Percentiles rank a stretch among this genome's conserved stretches.
phyloP scores from a whole-genome alignment of 2,329 filamentous ascomycete species.

The Stagonosporopsis vannaccii region DNA sequence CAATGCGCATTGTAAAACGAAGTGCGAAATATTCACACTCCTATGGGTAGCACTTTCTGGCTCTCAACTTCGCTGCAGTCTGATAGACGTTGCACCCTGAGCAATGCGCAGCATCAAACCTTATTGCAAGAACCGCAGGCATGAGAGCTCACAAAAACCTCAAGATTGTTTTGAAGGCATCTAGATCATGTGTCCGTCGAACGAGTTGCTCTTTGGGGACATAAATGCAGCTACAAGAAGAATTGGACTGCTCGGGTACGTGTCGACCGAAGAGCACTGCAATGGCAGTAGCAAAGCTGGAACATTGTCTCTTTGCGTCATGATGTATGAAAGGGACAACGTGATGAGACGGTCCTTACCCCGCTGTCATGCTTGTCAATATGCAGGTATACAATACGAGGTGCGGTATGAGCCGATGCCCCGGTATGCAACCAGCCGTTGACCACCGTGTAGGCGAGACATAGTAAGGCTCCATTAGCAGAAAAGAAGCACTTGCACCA shows the following conservation, averaged over 20 bases:
- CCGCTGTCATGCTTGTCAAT: slow-evolving; percentile 6
- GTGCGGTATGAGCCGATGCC: not conserved
- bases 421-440: not conserved
- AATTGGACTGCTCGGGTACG: not conserved
- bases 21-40: not conserved
- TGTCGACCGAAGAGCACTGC: not conserved
- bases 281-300: not conserved
- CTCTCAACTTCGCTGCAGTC: not conserved
- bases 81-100: not conserved
- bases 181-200: not conserved
- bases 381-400: not conserved
- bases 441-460: not conserved
- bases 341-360: not conserved
- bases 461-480: not conserved
- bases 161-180: not conserved
- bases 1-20: slow-evolving; percentile 6
- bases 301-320: not conserved
- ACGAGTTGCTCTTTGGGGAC: not conserved
- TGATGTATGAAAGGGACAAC: not conserved
- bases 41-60: not conserved
- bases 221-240: not conserved
- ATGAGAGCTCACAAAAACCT: not conserved
- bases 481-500: not conserved
- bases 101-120: slow-evolving; percentile 4
- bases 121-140: not conserved